Evolutionary conservation across 768 basidiomycete species (phyloP).

Genomic region (Pleurotus sapidus): DNA sequence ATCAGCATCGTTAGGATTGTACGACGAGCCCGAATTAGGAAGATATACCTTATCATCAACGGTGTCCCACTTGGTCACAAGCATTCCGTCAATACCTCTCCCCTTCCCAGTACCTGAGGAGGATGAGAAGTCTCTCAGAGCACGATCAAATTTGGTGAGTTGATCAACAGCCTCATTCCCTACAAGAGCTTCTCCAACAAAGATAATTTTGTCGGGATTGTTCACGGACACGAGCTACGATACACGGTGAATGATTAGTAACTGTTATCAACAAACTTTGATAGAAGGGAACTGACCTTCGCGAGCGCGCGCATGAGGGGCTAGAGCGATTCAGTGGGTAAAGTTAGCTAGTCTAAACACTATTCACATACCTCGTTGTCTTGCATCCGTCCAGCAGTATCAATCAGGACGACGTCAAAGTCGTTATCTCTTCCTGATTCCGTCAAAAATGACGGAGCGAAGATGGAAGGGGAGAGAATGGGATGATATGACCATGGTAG

Average conservation of each 20-base stretch:
- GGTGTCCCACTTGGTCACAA: conserved; percentile 99
- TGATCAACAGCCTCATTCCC: conserved; percentile 99
- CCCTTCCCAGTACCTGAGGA: conserved; percentile 64
- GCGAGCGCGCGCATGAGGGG: conserved; percentile 98
- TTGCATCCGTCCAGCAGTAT: conserved; percentile 99
- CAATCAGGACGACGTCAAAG: conserved; percentile 96
- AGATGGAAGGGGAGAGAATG: conserved; percentile 4
- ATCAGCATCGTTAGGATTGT: background rate
- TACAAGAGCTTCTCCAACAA: conserved; percentile 97
- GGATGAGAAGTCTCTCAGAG: conserved; percentile 88
- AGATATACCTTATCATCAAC: conserved; percentile 87
- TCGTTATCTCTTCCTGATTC: conserved; percentile 79
- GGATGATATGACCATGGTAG: background rate
- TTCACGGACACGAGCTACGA: conserved; percentile 85
- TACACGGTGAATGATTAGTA: background rate
- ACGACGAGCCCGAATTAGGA: background rate
- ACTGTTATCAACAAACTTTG: background rate
- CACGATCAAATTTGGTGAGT: conserved; percentile 92
- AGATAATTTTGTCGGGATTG: conserved; percentile 95
- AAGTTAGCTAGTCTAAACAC: background rate
- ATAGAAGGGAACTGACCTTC: conserved; percentile 50
- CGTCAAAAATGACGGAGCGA: conserved; percentile 1
- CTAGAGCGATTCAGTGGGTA: conserved; percentile 28
- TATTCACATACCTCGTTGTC: conserved; percentile 81
- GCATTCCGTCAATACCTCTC: conserved; percentile 96